Conservation (phyloP, 1,284 basidiomycete species). For the Filobasidium uniguttulatum region DNA sequence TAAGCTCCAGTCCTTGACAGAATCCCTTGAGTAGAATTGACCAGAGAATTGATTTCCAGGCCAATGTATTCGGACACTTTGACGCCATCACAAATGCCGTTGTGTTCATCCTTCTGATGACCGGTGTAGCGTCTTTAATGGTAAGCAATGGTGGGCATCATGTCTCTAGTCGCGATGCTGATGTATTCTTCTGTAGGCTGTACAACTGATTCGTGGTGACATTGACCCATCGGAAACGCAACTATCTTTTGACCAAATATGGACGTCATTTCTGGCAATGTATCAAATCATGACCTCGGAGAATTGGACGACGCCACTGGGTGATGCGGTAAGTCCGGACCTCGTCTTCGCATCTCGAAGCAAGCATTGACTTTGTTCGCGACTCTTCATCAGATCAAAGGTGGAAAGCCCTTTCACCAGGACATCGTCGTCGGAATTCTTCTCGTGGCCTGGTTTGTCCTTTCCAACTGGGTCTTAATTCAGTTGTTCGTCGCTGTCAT, state of each 20-base stretch:
- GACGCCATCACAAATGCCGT: conserved; percentile 88
- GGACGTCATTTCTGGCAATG: conserved; percentile 75
- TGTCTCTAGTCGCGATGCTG: too few species aligned
- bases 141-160: conserved; percentile 57
- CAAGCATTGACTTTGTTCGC: not conserved
- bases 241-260: conserved; percentile 58
- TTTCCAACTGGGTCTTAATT: conserved; percentile 57
- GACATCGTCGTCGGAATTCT: conserved; percentile 62
- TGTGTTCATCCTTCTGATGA: conserved; percentile 78
- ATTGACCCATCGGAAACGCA: conserved; percentile 39
- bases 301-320: conserved; percentile 83
- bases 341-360: too few species aligned
- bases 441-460: conserved; percentile 73
- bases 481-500: conserved; percentile 99
- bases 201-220: conserved; percentile 56
- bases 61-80: conserved; percentile 83
- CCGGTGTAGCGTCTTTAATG: conserved; percentile 71
- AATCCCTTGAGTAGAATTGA: not conserved
- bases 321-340: conserved; percentile 43
- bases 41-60: conserved; percentile 40
- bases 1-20: conserved; percentile 7
- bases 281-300: conserved; percentile 91
- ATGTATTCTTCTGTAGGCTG: conserved; percentile 20
- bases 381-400: conserved; percentile 28
- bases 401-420: conserved; percentile 57